phyloP scores from a whole-genome alignment of 1,284 basidiomycete genomes.

The Pseudozyma sp. region DNA sequence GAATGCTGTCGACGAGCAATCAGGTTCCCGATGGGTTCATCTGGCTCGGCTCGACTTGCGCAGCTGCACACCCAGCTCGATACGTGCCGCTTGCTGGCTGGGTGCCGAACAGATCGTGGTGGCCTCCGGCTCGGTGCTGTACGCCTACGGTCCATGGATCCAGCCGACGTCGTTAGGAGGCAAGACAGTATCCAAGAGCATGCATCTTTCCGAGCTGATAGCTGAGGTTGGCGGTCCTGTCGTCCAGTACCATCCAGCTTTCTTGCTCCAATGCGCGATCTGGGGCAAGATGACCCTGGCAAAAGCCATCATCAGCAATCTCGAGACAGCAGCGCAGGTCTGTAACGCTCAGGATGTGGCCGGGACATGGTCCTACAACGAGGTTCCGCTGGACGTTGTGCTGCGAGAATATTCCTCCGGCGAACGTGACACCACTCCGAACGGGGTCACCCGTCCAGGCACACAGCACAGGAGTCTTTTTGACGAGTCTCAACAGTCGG shows the following conservation, averaged over 20 bases:
- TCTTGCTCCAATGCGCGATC: constrained; percentile 44
- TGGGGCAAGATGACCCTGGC: constrained; percentile 45
- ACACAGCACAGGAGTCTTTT: constrained; percentile 18
- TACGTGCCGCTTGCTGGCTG: constrained; percentile 39
- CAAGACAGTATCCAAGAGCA: not conserved
- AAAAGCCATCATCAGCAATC: constrained; percentile 33
- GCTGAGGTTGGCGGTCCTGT: constrained; percentile 40
- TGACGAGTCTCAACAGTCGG: constrained; percentile 18
- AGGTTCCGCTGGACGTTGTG: constrained; percentile 21
- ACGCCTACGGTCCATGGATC: constrained; percentile 33
- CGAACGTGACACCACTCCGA: not conserved
- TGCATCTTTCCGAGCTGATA: constrained; percentile 39
- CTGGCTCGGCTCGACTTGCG: constrained; percentile 22
- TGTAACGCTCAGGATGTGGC: constrained; percentile 22
- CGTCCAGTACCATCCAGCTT: constrained; percentile 47
- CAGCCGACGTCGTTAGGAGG: not conserved
- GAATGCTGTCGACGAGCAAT: not conserved
- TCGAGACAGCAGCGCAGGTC: constrained; percentile 24
- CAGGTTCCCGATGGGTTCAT: constrained; percentile 18
- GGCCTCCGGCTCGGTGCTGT: constrained; percentile 38
- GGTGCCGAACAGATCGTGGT: constrained; percentile 30
- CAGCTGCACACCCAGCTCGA: constrained; percentile 30
- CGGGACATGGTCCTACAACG: constrained; percentile 36
- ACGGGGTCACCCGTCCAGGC: not conserved
- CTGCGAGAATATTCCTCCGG: constrained; percentile 5